Base-by-base conservation (phyloP, 1,284 basidiomycete genomes). In the Pterulicium gracile region DNA sequence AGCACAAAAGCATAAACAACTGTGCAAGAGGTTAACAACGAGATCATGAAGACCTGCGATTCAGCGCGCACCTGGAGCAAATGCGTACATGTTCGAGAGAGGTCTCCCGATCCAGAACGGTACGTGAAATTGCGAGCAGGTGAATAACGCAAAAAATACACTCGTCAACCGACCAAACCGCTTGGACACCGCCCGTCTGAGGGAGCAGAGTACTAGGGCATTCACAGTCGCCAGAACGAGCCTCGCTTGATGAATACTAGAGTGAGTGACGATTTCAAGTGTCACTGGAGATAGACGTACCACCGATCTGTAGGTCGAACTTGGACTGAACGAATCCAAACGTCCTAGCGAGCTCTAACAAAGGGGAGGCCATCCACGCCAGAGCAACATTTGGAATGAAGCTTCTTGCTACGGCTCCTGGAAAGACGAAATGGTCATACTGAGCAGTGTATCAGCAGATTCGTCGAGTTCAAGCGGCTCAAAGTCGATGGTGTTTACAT, bases 31-130 rank as follows among this genome's bases (percentile, higher is more conserved):
- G 32, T 17, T 13, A 39, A 47, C n/a, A 10, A 21, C 7, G 44
- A n/a, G 5, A 35, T 17, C 24, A 19, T 48, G 15, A 32, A 10
- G 23, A 34, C 15, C 21, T 27, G 41, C 41, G 17, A 32, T 18
- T 27, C 43, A 20, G 3, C 17, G 59, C 75, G 45, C 52, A 93
- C 90, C 83, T 45, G 82, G 77, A 5, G 87, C 70, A 15, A 95
- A 68, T 2, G 92, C 92, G 51, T 93, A 80, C 77, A 93, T 94
- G 61, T 99, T 99, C 0, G 95, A 94, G 13, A 97, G 66, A 0
- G 95, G 96, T 42, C 95, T 70, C 2, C 91, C 81, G 65, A 90
- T 86, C 83, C 92, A 98, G 62, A 92, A 99, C 2, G 83, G 81
- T 10, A 93, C 62, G 61, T 98, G 95, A 59, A 97, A 98, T 60